A percentile compares a stretch with the other conserved stretches of the same genome.
phyloP scores from a whole-genome alignment of 2,329 filamentous ascomycete genomes.

The Fusarium subtropicale region DNA sequence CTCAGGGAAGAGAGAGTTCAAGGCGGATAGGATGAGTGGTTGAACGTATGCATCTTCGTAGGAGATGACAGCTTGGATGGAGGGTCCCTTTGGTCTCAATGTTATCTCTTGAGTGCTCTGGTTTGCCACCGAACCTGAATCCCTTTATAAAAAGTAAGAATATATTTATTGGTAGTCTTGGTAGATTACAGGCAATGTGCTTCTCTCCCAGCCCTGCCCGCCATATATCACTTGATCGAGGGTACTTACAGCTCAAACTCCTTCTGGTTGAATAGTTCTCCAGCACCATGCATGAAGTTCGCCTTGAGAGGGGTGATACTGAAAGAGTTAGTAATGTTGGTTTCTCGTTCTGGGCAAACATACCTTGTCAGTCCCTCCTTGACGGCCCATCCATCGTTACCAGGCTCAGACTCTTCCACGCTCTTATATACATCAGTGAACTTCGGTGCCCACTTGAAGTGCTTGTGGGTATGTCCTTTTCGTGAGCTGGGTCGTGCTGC shows the following conservation, averaged over 20 bases:
- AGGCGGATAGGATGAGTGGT: conserved; percentile 80
- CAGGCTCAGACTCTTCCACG: conserved; percentile 81
- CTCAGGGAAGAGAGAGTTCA: conserved; percentile 70
- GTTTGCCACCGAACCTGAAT: conserved; percentile 39
- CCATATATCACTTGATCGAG: conserved; percentile 29
- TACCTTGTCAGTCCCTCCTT: conserved; percentile 88
- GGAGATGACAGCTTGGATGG: conserved; percentile 75
- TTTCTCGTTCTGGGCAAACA: conserved; percentile 41
- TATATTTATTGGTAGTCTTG: conserved; percentile 49
- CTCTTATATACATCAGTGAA: conserved; percentile 89
- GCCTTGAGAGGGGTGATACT: conserved; percentile 92
- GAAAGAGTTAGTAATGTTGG: conserved; percentile 16
- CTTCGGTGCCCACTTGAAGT: conserved; percentile 94
- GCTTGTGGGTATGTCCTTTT: conserved; percentile 76
- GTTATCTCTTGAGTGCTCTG: conserved; percentile 33
- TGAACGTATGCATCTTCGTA: conserved; percentile 94
- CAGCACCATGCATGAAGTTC: conserved; percentile 85
- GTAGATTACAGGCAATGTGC: conserved; percentile 48
- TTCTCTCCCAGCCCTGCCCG: conserved; percentile 32
- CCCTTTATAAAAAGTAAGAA: conserved; percentile 52
- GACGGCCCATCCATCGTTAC: conserved; percentile 94
- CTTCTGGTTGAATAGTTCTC: conserved; percentile 67
- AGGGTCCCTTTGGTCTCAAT: conserved; percentile 36
- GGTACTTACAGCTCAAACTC: conserved; percentile 87
- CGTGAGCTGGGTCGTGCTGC: conserved; percentile 44